These are phyloP conservation scores for Solanum ossicruentum DNA, from an alignment of 257 asterid species.

Conservation along the genomic window DNA sequence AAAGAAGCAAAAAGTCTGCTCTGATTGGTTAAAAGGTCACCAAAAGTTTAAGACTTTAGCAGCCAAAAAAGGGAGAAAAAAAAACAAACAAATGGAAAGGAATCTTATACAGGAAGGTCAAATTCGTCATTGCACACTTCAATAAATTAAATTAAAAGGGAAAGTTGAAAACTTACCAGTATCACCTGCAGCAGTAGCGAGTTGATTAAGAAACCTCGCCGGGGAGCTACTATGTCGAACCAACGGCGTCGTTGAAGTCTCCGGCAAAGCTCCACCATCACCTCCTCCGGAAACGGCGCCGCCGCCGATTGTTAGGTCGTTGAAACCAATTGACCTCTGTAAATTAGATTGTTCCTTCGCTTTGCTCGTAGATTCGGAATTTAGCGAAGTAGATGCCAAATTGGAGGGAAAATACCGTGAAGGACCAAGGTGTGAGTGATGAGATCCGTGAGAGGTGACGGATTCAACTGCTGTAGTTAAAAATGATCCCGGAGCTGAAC, in stretches of 20 bases:
- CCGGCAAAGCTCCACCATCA: slow-evolving; percentile 1
- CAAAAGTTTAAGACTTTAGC: not conserved
- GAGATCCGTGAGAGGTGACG: slow-evolving; percentile 13
- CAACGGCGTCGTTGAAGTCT: slow-evolving; percentile 24
- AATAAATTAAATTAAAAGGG: not conserved
- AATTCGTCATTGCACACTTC: not conserved
- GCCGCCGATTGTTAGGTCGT: not conserved
- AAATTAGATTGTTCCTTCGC: not conserved
- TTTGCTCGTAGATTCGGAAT: slow-evolving; percentile 8
- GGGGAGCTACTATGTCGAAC: slow-evolving; percentile 73
- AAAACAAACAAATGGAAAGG: not conserved
- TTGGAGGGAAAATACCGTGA: slow-evolving; percentile 30
- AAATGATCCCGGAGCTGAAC: slow-evolving; percentile 64
- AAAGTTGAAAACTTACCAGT: not conserved
- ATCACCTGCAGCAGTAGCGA: slow-evolving; percentile 39
- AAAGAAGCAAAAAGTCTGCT: not conserved
- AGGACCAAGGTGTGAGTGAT: slow-evolving; percentile 7
- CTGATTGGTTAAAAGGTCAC: not conserved
- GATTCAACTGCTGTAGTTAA: slow-evolving; percentile 48
- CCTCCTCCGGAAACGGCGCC: not conserved
- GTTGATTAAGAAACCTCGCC: slow-evolving; percentile 63
- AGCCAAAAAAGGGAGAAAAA: not conserved
- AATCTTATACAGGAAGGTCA: not conserved
- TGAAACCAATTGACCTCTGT: slow-evolving; percentile 26
- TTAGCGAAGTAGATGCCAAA: not conserved